These are phyloP conservation scores for Exserohilum turcica DNA, from an alignment of 2,329 filamentous ascomycete species.

Conservation along the genomic window DNA sequence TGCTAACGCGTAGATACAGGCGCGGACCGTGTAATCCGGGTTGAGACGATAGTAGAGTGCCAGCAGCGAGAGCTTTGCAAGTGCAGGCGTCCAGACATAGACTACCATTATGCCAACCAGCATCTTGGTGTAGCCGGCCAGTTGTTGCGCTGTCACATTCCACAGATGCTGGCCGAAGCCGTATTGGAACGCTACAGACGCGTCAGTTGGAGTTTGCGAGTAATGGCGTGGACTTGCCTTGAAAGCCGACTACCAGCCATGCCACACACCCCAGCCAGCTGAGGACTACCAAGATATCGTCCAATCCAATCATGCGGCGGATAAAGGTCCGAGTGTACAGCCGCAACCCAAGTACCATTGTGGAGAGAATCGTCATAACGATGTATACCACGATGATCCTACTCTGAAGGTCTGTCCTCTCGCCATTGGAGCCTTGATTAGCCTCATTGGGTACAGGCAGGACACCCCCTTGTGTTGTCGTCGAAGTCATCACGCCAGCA, in stretches of 20 bases:
- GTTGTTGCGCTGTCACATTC: constrained; percentile 18
- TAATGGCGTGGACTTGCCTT: constrained; percentile 5
- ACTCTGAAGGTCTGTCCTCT: constrained; percentile 17
- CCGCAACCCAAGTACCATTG: constrained; percentile 16
- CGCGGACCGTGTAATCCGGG: constrained; percentile 13
- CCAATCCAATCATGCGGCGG: constrained; percentile 13
- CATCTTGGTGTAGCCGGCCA: constrained; percentile 15
- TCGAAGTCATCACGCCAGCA: constrained; percentile 5
- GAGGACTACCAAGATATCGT: constrained; percentile 19
- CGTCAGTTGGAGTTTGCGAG: constrained; percentile 3
- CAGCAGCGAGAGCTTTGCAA: constrained; percentile 28
- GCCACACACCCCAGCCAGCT: constrained; percentile 25
- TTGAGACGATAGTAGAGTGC: constrained; percentile 27
- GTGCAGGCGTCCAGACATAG: constrained; percentile 29
- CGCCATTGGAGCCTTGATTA: constrained; percentile 12
- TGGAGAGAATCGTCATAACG: constrained; percentile 18
- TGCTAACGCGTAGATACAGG: constrained; percentile 19
- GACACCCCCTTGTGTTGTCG: constrained; percentile 10
- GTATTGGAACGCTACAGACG: constrained; percentile 19
- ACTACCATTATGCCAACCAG: constrained; percentile 23
- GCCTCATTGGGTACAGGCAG: constrained; percentile 14
- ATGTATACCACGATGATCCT: constrained; percentile 19
- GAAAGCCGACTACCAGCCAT: constrained; percentile 20
- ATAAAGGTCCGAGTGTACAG: constrained; percentile 26
- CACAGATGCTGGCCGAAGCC: constrained; percentile 27